These are phyloP conservation scores for Flaveria brownii DNA, from an alignment of 129 eudicot species.

Conservation along the genomic window DNA sequence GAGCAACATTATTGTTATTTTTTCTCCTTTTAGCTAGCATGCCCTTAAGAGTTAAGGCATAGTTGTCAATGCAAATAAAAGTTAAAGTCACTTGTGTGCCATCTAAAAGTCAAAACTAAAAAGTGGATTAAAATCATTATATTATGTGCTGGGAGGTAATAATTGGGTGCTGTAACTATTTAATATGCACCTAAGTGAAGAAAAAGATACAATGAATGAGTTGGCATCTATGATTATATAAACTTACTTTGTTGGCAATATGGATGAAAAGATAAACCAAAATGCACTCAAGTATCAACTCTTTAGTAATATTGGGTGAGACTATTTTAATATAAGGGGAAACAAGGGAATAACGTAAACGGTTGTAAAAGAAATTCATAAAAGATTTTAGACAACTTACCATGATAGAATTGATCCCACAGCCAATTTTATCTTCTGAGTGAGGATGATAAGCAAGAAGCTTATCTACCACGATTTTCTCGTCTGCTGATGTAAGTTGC, in stretches of 20 bases:
- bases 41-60: conserved; percentile 8
- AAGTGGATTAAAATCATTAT: conserved; percentile 5
- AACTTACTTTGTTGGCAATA: conserved; percentile 1
- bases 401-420: conserved; percentile 85
- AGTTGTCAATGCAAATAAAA: conserved; percentile 1
- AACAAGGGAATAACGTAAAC: not conserved
- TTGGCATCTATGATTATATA: conserved; percentile 16
- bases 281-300: conserved; percentile 1
- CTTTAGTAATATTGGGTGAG: not conserved
- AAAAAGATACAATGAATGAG: conserved; percentile 11
- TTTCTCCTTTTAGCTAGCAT: conserved; percentile 5
- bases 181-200: not conserved
- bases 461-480: conserved; percentile 69
- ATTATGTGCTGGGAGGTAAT: not conserved
- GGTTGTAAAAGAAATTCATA: not conserved
- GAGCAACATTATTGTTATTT: conserved; percentile 24
- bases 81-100: not conserved
- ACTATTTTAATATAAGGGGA: not conserved
- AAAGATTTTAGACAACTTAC: conserved; percentile 38
- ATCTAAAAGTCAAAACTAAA: conserved; percentile 14
- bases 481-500: conserved; percentile 63
- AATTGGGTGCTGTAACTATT: not conserved
- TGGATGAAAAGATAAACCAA: conserved; percentile 1
- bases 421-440: conserved; percentile 79
- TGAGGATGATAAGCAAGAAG: conserved; percentile 95